These are phyloP conservation scores for Trifolium pratense DNA, from an alignment of 306 rosid genomes.

Conservation along the genomic window DNA sequence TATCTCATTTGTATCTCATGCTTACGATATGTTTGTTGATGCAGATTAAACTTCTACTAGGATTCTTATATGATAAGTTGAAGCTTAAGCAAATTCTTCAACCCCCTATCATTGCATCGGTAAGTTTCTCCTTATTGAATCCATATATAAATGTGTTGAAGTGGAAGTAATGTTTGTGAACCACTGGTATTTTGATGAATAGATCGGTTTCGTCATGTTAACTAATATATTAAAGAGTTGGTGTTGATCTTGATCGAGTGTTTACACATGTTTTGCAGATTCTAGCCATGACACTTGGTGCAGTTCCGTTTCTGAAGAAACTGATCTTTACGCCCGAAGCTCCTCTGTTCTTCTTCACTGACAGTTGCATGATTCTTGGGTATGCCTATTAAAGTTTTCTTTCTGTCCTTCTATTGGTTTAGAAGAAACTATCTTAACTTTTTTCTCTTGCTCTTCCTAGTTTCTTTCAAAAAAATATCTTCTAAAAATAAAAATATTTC, in stretches of 20 bases:
- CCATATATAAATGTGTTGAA: slow-evolving; percentile 17
- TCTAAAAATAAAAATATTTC: neutral
- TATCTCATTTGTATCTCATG: too few relatives aligned
- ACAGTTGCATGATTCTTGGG: slow-evolving; percentile 99
- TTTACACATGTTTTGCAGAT: slow-evolving; percentile 56
- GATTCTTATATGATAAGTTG: slow-evolving; percentile 69
- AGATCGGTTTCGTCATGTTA: slow-evolving; percentile 3
- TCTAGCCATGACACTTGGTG: slow-evolving; percentile 87
- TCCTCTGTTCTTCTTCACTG: slow-evolving; percentile 93
- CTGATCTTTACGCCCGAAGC: slow-evolving; percentile 79
- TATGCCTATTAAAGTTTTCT: slow-evolving; percentile 49
- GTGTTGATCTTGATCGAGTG: slow-evolving; percentile 11
- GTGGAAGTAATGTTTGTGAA: slow-evolving; percentile 27
- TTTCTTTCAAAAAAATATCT: neutral
- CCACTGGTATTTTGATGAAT: slow-evolving; percentile 36
- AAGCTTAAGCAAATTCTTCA: slow-evolving; percentile 92
- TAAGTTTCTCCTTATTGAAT: slow-evolving; percentile 52
- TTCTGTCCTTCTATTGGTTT: neutral
- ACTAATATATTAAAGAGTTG: neutral
- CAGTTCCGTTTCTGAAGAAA: slow-evolving; percentile 72
- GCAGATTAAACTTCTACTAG: slow-evolving; percentile 61
- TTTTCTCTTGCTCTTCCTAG: neutral
- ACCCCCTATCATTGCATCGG: slow-evolving; percentile 97
- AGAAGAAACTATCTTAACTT: slow-evolving; percentile 12
- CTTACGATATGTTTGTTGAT: slow-evolving; percentile 20